Evolutionary conservation across 2,329 filamentous ascomycete genomes (phyloP).

Genomic region (Sordariomycetes sp.): DNA sequence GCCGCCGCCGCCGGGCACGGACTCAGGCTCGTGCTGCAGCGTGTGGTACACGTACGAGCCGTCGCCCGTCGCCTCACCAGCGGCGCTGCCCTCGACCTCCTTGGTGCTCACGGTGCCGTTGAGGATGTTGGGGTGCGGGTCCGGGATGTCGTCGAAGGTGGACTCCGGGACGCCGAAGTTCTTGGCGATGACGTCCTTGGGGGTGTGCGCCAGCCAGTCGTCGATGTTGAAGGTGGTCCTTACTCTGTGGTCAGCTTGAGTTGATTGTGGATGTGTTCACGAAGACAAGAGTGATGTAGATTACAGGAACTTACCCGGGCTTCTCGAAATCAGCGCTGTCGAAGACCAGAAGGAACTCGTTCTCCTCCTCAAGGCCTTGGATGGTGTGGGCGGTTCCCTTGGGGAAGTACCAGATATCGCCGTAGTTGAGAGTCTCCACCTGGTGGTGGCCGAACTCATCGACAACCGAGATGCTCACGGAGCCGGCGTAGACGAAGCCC

Average conservation of each 20-base stretch:
- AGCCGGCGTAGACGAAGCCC: constrained; percentile 50
- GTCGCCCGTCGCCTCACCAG: constrained; percentile 34
- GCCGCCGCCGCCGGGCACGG: constrained; percentile 48
- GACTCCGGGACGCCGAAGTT: constrained; percentile 55
- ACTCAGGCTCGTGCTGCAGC: constrained; percentile 41
- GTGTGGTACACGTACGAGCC: constrained; percentile 53
- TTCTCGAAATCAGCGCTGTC: constrained; percentile 58
- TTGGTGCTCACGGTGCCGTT: constrained; percentile 41
- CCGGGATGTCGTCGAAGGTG: constrained; percentile 47
- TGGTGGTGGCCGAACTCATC: constrained; percentile 49
- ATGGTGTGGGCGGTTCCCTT: constrained; percentile 54
- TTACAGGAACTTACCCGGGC: constrained; percentile 30
- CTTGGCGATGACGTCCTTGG: constrained; percentile 51
- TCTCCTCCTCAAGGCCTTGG: constrained; percentile 54
- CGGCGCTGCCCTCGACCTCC: constrained; percentile 26
- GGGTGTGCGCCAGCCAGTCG: constrained; percentile 60
- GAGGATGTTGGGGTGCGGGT: constrained; percentile 44
- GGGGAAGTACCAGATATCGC: constrained; percentile 61
- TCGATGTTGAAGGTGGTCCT: constrained; percentile 63
- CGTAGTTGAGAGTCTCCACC: constrained; percentile 43
- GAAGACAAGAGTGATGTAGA: too few relatives aligned
- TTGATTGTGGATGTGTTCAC: too few relatives aligned
- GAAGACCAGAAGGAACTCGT: constrained; percentile 57
- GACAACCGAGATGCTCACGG: constrained; percentile 47
- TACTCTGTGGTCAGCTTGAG: too few relatives aligned